Evolutionary conservation across 2,329 filamentous ascomycete genomes (phyloP), one percentile per base, ranked within the genome.

Genomic region (Hypoxylon sp.): DNA sequence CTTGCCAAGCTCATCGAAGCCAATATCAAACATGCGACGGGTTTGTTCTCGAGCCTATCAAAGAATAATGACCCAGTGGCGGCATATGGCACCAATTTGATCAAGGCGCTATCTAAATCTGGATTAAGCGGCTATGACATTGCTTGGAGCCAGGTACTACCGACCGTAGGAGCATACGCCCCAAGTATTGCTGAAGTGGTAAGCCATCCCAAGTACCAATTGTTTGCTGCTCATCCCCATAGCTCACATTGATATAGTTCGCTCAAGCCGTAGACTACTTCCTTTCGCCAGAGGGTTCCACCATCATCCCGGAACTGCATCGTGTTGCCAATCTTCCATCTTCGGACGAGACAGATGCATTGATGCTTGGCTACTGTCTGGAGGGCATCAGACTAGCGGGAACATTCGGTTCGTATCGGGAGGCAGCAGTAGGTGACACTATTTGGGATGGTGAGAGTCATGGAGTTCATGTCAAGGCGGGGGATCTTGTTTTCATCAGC

Each of bases 351-450:
- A 80, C 78, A 0, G 86, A 91, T 57, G 77, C 83, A 1, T 72
- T 81, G 23, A 76, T 93, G 2, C 76, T 88, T 1, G 86, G 84
- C 27, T 91, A 90, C 65, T 83, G 82, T 31, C 78, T 88, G 75
- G 90, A 90, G 69, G 88, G 84, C 11, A 79, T 89, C 46, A 84
- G 89, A 27, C 75, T 92, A 43, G 82, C 84, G 3, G 83, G 84
- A 7, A 82, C 81, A 0, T 82, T 83, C 45, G 80, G 81, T 7
- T 75, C 83, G 1, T 85, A 83, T 73, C 82, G 86, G 27, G 73
- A 82, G 46, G 81, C 79, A 2, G 69, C 76, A 0, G 68, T 64
- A 0, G 64, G 71, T 12, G 75, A 79, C 38, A 73, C 73, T 1
- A 75, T 81, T 35, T 51, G 69, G 23, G 74, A 83, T 37, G 77